Base-by-base conservation (phyloP, 2,329 filamentous ascomycete genomes). In the Lasiodiplodia theobromae region DNA sequence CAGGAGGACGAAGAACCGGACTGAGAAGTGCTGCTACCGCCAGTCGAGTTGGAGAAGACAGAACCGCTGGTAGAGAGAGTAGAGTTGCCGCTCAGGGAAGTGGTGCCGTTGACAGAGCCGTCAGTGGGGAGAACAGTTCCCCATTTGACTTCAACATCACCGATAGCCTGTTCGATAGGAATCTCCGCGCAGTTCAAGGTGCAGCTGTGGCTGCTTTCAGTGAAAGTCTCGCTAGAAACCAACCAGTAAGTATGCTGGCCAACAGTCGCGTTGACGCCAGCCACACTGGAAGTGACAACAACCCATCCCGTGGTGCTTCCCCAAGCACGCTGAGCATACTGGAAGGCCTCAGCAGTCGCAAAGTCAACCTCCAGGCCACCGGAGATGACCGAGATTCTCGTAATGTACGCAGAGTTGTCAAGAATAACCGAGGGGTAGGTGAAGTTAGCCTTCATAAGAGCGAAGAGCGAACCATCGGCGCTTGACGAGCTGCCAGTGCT, bases 381-480 rank as follows among this genome's bases (percentile, higher is more conserved):
- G 8, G 58, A 18, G 21, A 51, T 16, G 4, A 44, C 47, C n/a
- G 10, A 16, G n/a, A 49, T 49, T 14, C 28, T 63, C 2, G 44
- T 51, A 18, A 63, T 37, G n/a, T 63, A 63, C 28, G 47, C 40
- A 34, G 58, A 63, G 58, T 63, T 51, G 16, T 63, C 58, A 14
- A 63, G 58, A 11, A 63, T 63, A 28, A 63, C 21, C 6, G 58
- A 63, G 11, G 58, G 38, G n/a, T 63, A 63, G 44, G 28, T 51
- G 44, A 63, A 63, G 58, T 63, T 63, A 18, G 57, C 38, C 23
- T 44, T 44, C 57, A 60, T 60, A 47, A 60, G 57, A 31, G 57
- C 57, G 23, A 60, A 60, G 12, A 60, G 21, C 23, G 47, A 38
- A 6, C 38, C 57, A n/a, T 28, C 38, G 18, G 25, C 31, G 25